phyloP scores from a whole-genome alignment of 228 moss, liverwort and hornwort genomes.

The Sphagnum fallax region DNA sequence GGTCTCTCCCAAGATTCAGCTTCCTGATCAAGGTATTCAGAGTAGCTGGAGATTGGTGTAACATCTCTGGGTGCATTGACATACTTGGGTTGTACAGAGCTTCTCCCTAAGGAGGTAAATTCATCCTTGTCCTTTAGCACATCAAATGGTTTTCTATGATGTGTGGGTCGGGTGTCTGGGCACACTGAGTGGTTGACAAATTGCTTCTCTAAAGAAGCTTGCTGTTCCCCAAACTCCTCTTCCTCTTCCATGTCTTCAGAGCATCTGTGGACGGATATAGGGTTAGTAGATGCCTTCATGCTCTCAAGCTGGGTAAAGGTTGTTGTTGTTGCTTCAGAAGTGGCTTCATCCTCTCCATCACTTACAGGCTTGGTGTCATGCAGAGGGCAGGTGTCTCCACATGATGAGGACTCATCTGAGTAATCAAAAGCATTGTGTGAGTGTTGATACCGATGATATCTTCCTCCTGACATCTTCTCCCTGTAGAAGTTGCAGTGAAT shows the following conservation, averaged over 20 bases:
- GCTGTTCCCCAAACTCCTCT: slow-evolving; percentile 2
- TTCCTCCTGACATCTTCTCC: too few species aligned
- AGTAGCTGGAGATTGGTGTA: background rate
- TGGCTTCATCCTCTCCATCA: slow-evolving; percentile 22
- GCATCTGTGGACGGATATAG: slow-evolving; percentile 3
- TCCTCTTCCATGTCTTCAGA: slow-evolving; percentile 24
- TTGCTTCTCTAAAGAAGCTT: slow-evolving; percentile 6
- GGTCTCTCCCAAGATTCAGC: background rate
- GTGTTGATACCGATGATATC: background rate
- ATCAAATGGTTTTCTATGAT: slow-evolving; percentile 5
- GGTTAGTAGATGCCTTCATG: background rate
- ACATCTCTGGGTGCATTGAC: background rate
- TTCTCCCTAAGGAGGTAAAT: too few species aligned
- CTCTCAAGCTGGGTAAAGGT: slow-evolving; percentile 1
- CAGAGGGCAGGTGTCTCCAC: slow-evolving; percentile 33
- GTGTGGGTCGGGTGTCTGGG: too few species aligned
- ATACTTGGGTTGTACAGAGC: too few species aligned
- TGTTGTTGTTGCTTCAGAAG: slow-evolving; percentile 1
- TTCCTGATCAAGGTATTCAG: background rate
- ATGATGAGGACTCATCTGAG: background rate
- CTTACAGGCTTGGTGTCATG: too few species aligned
- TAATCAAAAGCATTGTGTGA: slow-evolving; percentile 5
- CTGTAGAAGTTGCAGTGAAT: too few species aligned
- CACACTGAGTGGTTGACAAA: slow-evolving; percentile 10
- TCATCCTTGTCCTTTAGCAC: slow-evolving; percentile 4